Conservation (phyloP, 441 rosid species). For the Syzygium syzygioides region DNA sequence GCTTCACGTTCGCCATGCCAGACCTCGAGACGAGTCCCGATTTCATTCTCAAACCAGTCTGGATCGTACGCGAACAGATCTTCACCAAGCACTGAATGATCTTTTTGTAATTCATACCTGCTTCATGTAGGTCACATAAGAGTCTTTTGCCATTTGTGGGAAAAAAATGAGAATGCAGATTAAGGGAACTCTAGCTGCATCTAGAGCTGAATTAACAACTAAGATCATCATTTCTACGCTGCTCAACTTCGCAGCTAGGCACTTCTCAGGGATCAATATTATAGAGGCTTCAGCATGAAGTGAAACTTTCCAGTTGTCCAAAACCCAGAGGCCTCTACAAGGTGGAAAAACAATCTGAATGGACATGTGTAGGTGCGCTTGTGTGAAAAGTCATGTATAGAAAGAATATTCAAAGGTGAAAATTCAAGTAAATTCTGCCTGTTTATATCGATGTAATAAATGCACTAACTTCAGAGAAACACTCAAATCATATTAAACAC, state of each 20-base stretch:
- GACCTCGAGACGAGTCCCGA: constrained; percentile 38
- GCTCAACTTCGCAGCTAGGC: not conserved
- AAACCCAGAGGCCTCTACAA: not conserved
- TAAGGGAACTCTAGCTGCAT: not conserved
- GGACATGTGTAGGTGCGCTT: not conserved
- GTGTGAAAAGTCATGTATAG: not conserved
- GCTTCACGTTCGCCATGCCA: constrained; percentile 68
- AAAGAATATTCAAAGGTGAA: not conserved
- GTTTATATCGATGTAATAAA: not conserved
- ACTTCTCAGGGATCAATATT: not conserved
- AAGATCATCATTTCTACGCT: not conserved
- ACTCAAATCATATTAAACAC: not conserved
- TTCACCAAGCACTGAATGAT: constrained; percentile 63
- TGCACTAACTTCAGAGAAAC: not conserved
- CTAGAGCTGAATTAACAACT: not conserved
- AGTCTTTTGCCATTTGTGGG: not conserved
- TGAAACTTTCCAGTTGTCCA: not conserved
- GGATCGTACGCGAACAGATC: constrained; percentile 42
- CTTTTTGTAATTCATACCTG: constrained; percentile 75
- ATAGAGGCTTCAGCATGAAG: not conserved
- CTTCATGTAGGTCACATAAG: not conserved
- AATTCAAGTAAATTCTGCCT: not conserved
- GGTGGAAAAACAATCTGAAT: not conserved
- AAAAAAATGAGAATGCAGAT: not conserved
- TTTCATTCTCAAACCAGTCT: constrained; percentile 43